phyloP scores from a whole-genome alignment of 208 protist genomes.

The Leptomonas pyrrhocoris region DNA sequence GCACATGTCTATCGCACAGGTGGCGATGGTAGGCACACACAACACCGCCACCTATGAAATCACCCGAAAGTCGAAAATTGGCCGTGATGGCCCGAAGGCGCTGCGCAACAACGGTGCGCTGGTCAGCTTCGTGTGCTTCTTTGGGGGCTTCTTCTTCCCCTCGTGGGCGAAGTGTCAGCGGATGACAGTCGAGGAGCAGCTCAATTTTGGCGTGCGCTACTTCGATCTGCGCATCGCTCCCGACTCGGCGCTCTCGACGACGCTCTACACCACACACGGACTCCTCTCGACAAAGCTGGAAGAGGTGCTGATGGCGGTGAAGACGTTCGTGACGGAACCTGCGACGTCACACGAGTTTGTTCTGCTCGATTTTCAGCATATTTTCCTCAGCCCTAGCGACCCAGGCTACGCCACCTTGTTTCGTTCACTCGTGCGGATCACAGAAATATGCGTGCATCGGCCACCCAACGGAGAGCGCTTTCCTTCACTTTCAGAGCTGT shows the following conservation, averaged over 20 bases:
- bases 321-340: slow-evolving; percentile 30
- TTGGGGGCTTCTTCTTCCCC: slow-evolving; percentile 22
- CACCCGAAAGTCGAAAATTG: slow-evolving; percentile 33
- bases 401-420: slow-evolving; percentile 31
- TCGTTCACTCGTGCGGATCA: slow-evolving; percentile 24
- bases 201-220: slow-evolving; percentile 55
- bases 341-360: slow-evolving; percentile 44
- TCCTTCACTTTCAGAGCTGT: slow-evolving; percentile 41
- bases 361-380: slow-evolving; percentile 61
- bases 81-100: slow-evolving; percentile 37
- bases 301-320: slow-evolving; percentile 31
- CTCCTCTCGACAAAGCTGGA: slow-evolving; percentile 38
- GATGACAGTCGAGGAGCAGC: slow-evolving; percentile 50
- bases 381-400: slow-evolving; percentile 26
- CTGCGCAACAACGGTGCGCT: slow-evolving; percentile 16
- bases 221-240: slow-evolving; percentile 46
- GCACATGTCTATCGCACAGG: slow-evolving; percentile 34
- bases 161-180: slow-evolving; percentile 54
- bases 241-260: not conserved
- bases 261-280: slow-evolving; percentile 47
- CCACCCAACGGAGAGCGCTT: slow-evolving; percentile 13
- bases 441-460: slow-evolving; percentile 34
- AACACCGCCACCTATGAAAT: slow-evolving; percentile 52
- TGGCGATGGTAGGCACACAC: slow-evolving; percentile 50
- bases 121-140: slow-evolving; percentile 25